Evolutionary conservation across 805 yeast species (phyloP).

Genomic region (Hanseniaspora occidentalis): DNA sequence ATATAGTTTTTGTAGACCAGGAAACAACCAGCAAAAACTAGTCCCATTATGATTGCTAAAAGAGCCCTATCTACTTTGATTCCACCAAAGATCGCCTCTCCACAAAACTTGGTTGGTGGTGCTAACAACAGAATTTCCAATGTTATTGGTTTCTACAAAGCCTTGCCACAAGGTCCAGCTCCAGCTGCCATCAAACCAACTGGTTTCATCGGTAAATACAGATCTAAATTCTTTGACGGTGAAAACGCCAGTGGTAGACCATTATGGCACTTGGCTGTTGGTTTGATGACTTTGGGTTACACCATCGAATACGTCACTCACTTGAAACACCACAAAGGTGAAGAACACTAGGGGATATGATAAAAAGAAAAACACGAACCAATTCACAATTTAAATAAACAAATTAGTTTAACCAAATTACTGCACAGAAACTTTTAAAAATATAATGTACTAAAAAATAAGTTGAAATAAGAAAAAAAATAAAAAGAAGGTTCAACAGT

Average conservation of each 20-base stretch:
- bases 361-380: background rate
- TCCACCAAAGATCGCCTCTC: conserved; percentile 98
- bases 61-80: conserved; percentile 91
- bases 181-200: conserved; percentile 51
- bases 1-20: background rate
- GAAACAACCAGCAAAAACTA: background rate
- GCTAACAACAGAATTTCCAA: conserved; percentile 93
- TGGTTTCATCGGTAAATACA: conserved; percentile 64
- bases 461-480: too few species aligned
- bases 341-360: conserved; percentile 22
- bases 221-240: conserved; percentile 74
- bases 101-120: conserved; percentile 75
- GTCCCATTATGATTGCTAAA: conserved; percentile 51
- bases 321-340: conserved; percentile 49
- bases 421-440: background rate
- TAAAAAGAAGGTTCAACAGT: background rate
- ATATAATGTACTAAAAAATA: background rate
- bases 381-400: background rate
- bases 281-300: conserved; percentile 69
- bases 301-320: conserved; percentile 90
- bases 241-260: conserved; percentile 79
- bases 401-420: background rate
- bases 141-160: conserved; percentile 91
- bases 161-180: conserved; percentile 88
- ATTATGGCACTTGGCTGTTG: conserved; percentile 60